Conservation (phyloP, 2,329 filamentous ascomycete species). For the Talaromyces sp. region DNA sequence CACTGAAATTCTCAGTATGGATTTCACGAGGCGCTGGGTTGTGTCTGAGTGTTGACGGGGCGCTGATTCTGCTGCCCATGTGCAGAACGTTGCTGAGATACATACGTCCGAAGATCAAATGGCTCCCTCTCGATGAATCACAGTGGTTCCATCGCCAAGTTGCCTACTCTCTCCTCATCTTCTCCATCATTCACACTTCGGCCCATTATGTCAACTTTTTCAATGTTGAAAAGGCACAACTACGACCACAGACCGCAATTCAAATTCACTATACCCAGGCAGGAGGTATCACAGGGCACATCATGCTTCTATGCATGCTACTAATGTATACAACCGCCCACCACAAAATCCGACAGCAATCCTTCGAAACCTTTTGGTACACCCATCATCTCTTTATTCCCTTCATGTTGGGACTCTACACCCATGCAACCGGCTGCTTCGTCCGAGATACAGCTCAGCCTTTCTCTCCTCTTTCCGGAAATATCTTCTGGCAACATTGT, state of each 20-base stretch:
- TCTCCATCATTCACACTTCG: slow-evolving; percentile 69
- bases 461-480: slow-evolving; percentile 79
- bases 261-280: slow-evolving; percentile 88
- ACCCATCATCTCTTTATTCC: slow-evolving; percentile 98
- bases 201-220: slow-evolving; percentile 98
- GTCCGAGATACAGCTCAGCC: slow-evolving; percentile 73
- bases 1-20: slow-evolving; percentile 85
- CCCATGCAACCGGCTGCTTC: slow-evolving; percentile 93
- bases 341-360: slow-evolving; percentile 88
- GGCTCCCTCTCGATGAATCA: slow-evolving; percentile 91
- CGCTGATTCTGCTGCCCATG: slow-evolving; percentile 88
- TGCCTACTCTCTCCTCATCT: slow-evolving; percentile 83
- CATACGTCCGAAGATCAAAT: slow-evolving; percentile 80
- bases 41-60: slow-evolving; percentile 75
- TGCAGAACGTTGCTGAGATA: slow-evolving; percentile 85
- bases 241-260: slow-evolving; percentile 74
- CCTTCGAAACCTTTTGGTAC: slow-evolving; percentile 99
- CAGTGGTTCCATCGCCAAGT: slow-evolving; percentile 96
- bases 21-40: slow-evolving; percentile 90
- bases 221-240: slow-evolving; percentile 82
- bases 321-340: slow-evolving; percentile 97
- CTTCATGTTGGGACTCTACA: slow-evolving; percentile 90
- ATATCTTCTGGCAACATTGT: slow-evolving; percentile 84
- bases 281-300: slow-evolving; percentile 89
- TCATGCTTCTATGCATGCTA: slow-evolving; percentile 99